Percentiles rank a stretch among this genome's conserved stretches.
phyloP scores from a whole-genome alignment of 2,329 filamentous ascomycete genomes.

The Apiospora phragmitis region DNA sequence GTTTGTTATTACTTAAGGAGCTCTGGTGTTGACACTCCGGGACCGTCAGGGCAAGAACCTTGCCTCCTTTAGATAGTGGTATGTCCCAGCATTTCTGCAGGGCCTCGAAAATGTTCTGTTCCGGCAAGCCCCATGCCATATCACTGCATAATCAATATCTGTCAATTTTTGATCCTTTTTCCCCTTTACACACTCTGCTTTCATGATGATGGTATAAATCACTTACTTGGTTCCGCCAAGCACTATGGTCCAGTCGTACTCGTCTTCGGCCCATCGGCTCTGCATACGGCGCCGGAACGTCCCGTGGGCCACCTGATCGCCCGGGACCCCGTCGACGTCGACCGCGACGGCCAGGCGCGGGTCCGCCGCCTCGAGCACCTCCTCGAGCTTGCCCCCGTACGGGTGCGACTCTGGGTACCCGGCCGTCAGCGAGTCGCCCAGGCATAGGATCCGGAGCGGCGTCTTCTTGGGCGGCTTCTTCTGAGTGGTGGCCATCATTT shows the following conservation, averaged over 20 bases:
- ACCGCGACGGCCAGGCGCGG: conserved; percentile 40
- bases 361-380: conserved; percentile 48
- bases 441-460: conserved; percentile 58
- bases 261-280: conserved; percentile 23
- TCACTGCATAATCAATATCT: conserved; percentile 41
- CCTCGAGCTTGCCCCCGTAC: conserved; percentile 51
- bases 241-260: conserved; percentile 62
- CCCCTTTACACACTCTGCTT: not conserved
- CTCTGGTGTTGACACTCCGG: conserved; percentile 47
- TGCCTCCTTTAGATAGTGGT: conserved; percentile 48
- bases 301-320: conserved; percentile 47
- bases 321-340: conserved; percentile 50
- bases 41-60: conserved; percentile 64
- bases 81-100: conserved; percentile 53
- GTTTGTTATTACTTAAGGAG: conserved; percentile 31
- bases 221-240: conserved; percentile 63
- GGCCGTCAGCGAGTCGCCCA: conserved; percentile 64
- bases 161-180: no score
- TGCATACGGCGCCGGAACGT: conserved; percentile 33
- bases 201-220: not conserved
- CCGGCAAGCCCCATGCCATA: conserved; percentile 40
- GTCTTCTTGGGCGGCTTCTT: conserved; percentile 16
- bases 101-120: conserved; percentile 46
- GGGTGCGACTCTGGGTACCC: conserved; percentile 54
- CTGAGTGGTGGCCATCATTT: not conserved